A percentile compares a stretch with the other conserved stretches of the same genome.
phyloP scores from a whole-genome alignment of 768 basidiomycete genomes.

The Clavulina sp. region DNA sequence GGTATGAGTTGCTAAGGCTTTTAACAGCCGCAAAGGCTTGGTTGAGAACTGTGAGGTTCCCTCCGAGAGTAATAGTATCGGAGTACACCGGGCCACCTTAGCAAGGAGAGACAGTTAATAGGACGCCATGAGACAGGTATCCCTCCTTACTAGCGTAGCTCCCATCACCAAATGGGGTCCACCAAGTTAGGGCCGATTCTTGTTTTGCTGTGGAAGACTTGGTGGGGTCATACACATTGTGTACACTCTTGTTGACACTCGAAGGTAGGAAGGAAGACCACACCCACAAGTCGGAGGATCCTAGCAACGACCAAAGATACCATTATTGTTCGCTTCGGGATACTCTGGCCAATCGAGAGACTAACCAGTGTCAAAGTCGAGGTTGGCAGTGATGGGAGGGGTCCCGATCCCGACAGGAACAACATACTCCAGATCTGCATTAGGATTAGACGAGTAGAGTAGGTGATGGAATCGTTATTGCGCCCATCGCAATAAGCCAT shows the following conservation, averaged over 20 bases:
- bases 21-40: not conserved
- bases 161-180: slow-evolving; percentile 10
- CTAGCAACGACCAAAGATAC: not conserved
- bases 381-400: slow-evolving; percentile 22
- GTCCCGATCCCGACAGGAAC: slow-evolving; percentile 25
- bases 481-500: too few relatives aligned
- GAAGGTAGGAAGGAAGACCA: not conserved
- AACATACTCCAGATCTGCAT: slow-evolving; percentile 22
- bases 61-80: not conserved
- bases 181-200: slow-evolving; percentile 12
- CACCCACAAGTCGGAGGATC: not conserved
- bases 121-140: not conserved
- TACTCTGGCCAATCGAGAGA: not conserved
- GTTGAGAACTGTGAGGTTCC: not conserved
- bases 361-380: slow-evolving; percentile 18
- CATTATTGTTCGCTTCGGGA: slow-evolving; percentile 4
- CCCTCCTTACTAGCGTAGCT: slow-evolving; percentile 4
- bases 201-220: slow-evolving; percentile 14
- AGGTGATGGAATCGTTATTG: too few relatives aligned
- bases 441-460: too few relatives aligned
- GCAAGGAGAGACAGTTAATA: not conserved
- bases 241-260: too few relatives aligned
- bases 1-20: not conserved
- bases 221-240: slow-evolving; percentile 16
- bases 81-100: not conserved